Base-by-base conservation (phyloP, 306 rosid genomes). In the Argentina anserina region DNA sequence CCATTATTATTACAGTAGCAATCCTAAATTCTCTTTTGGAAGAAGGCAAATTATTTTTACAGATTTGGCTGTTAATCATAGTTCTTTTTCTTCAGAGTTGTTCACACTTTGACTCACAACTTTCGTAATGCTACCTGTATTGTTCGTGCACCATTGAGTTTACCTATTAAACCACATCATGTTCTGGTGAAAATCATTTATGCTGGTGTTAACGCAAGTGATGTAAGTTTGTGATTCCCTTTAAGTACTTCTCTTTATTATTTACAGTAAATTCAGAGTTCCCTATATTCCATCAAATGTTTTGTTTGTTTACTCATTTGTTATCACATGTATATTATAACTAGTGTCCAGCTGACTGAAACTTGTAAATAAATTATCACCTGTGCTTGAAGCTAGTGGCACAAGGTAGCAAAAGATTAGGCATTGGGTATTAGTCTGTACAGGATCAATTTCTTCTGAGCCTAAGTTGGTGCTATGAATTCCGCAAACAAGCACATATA, bases 141-240 rank as follows among this genome's bases (percentile, higher is more conserved):
- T 56, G 87, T 94, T 80, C 87, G 84, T 17, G 33, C 84, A 21
- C 87, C 96, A 64, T 81, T 94, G 78, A 84, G 89, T 69, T 64
- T 91, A 75, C 98, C 98, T 61, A 72, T 94, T 80, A 73, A 80
- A 76, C 87, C 92, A 58, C 75, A 84, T 45, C 65, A 84, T n/a
- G 95, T 94, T 80, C 89, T 94, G 40, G 87, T 93, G 72, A 93
- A 93, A 84, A 85, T 93, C 67, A 78, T 91, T 75, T 89, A 88
- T 87, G 97, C 97, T 76, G 97, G 98, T 18, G 98, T 94, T 78
- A 94, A 94, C 76, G 98, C 98, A 75, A 91, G 98, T 73, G 98
- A 94, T 85, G 98, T 94, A 89, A 93, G 98, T 87, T 74, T 67
- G 61, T 28, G 52, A 68, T 14, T 78, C 46, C 81, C 74, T 75